Percentiles rank a stretch among this genome's conserved stretches.
phyloP scores from a whole-genome alignment of 129 eudicot species.

The Solidago caesia region DNA sequence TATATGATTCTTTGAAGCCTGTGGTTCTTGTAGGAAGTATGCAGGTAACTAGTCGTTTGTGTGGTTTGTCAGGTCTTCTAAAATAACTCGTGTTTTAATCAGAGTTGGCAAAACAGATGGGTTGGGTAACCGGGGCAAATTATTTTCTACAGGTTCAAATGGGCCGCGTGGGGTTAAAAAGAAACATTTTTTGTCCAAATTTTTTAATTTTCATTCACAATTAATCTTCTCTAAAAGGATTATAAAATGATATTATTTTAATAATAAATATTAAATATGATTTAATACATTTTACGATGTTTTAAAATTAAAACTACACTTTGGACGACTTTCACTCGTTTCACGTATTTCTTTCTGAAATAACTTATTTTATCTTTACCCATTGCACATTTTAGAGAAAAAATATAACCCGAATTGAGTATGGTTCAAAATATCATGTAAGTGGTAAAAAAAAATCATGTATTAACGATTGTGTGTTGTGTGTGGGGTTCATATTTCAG shows the following conservation, averaged over 20 bases:
- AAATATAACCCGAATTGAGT: not conserved
- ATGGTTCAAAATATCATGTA: too few relatives aligned
- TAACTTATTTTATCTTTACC: not conserved
- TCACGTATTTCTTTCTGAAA: too few relatives aligned
- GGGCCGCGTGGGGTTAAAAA: not conserved
- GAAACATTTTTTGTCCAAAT: too few relatives aligned
- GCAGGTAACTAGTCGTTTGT: constrained; percentile 36
- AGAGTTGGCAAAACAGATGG: not conserved
- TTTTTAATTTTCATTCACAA: too few relatives aligned
- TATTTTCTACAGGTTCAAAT: not conserved
- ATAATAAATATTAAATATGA: too few relatives aligned
- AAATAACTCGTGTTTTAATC: not conserved
- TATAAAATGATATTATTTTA: too few relatives aligned
- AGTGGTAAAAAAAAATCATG: not conserved
- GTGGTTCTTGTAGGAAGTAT: constrained; percentile 42
- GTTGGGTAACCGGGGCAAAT: not conserved
- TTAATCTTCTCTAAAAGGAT: too few relatives aligned
- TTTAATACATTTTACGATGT: too few relatives aligned
- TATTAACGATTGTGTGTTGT: not conserved
- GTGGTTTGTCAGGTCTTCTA: not conserved
- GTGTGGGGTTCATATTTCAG: constrained; percentile 34
- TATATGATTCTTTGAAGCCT: constrained; percentile 65
- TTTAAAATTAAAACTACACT: not conserved
- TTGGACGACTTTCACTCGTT: not conserved
- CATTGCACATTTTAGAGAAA: not conserved